phyloP scores from a whole-genome alignment of 2,329 filamentous ascomycete genomes.

The Epichloe festucae region DNA sequence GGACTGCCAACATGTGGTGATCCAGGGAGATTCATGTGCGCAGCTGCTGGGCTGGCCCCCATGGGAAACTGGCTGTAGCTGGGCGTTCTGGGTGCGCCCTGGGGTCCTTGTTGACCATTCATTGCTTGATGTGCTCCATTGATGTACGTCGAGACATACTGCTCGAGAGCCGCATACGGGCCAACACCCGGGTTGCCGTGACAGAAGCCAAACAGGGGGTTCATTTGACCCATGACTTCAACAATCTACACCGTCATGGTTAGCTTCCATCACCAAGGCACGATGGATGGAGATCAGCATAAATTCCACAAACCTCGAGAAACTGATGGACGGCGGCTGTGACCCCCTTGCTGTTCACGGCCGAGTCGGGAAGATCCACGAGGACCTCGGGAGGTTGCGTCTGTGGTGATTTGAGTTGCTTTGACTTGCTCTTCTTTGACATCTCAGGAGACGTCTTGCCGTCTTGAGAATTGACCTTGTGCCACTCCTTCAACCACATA shows the following conservation, averaged over 20 bases:
- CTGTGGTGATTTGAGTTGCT: slow-evolving; percentile 45
- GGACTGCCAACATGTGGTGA: slow-evolving; percentile 50
- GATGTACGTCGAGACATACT: slow-evolving; percentile 41
- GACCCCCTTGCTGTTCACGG: slow-evolving; percentile 46
- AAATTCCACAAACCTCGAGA: slow-evolving; percentile 38
- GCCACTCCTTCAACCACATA: slow-evolving; percentile 54
- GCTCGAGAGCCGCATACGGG: slow-evolving; percentile 46
- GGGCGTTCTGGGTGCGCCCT: slow-evolving; percentile 36
- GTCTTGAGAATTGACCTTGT: slow-evolving; percentile 43
- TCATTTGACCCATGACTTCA: slow-evolving; percentile 56
- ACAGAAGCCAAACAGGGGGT: slow-evolving; percentile 46
- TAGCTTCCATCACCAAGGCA: slow-evolving; percentile 9
- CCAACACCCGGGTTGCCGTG: slow-evolving; percentile 40
- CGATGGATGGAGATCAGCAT: background rate
- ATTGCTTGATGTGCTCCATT: slow-evolving; percentile 24
- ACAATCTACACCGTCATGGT: slow-evolving; percentile 33
- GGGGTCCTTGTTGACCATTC: slow-evolving; percentile 37
- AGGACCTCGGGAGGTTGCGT: slow-evolving; percentile 43
- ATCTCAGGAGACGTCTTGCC: slow-evolving; percentile 50
- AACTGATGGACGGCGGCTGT: slow-evolving; percentile 50
- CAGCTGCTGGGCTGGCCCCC: slow-evolving; percentile 45
- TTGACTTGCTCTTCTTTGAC: slow-evolving; percentile 52
- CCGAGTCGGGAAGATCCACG: slow-evolving; percentile 45
- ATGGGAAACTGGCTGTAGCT: slow-evolving; percentile 45
- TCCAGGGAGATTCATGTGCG: slow-evolving; percentile 48